Evolutionary conservation across 768 basidiomycete species (phyloP).

Genomic region (Collybia nuda): DNA sequence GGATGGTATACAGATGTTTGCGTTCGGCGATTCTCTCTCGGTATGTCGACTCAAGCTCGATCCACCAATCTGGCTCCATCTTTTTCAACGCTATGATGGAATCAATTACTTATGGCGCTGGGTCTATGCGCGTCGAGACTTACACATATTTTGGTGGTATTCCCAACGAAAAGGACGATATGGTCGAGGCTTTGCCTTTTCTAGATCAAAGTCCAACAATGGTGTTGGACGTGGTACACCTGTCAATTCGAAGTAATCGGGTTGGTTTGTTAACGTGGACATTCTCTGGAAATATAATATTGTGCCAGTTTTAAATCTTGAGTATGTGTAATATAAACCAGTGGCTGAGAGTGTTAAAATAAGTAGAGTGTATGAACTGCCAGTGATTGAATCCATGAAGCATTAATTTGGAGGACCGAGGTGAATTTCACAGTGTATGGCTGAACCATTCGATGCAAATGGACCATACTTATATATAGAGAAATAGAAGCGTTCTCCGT

Average conservation of each 20-base stretch:
- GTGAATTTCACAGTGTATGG: no score
- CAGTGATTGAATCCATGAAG: no score
- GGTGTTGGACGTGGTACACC: constrained; percentile 44
- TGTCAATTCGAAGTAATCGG: constrained; percentile 41
- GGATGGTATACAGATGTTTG: constrained; percentile 32
- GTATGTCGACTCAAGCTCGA: constrained; percentile 58
- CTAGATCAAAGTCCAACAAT: constrained; percentile 40
- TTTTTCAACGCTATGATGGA: constrained; percentile 37
- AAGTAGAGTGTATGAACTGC: no score
- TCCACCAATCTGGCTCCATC: constrained; percentile 54
- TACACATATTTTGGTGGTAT: constrained; percentile 59
- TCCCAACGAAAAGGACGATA: constrained; percentile 58
- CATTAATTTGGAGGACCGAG: no score
- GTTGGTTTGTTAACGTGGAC: not conserved
- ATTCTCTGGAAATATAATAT: no score
- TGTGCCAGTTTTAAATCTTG: no score
- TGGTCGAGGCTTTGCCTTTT: constrained; percentile 43
- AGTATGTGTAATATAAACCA: no score
- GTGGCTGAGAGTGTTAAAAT: no score
- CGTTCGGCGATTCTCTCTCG: constrained; percentile 40
- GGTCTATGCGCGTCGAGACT: constrained; percentile 9
- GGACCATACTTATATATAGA: no score
- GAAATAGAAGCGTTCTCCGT: no score
- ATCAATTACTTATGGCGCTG: not conserved
- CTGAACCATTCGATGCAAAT: no score